Conservation (phyloP, 306 rosid species). For the Vigna nakashimae region DNA sequence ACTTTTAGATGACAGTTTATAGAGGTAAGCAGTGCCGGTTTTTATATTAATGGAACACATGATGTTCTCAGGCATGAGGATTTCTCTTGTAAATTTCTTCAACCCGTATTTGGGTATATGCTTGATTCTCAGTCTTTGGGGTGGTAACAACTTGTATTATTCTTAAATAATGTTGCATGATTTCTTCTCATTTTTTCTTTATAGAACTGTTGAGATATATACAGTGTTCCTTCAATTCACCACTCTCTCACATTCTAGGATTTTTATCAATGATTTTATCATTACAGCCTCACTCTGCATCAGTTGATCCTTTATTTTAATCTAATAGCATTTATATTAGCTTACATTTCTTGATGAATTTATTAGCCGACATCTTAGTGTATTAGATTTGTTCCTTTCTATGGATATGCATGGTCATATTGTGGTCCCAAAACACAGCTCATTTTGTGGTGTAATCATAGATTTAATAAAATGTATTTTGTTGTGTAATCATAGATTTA, state of each 20-base stretch:
- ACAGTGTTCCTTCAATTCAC: conserved; percentile 47
- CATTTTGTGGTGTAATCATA: conserved; percentile 7
- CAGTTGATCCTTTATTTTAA: conserved; percentile 26
- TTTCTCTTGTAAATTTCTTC: conserved; percentile 77
- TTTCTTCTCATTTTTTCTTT: conserved; percentile 64
- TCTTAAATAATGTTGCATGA: conserved; percentile 84
- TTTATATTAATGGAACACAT: conserved; percentile 54
- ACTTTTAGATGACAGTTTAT: conserved; percentile 61
- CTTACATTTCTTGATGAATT: too few relatives aligned
- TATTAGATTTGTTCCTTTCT: background rate
- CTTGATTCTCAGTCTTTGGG: conserved; percentile 70
- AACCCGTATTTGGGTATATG: conserved; percentile 62
- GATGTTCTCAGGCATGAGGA: conserved; percentile 57
- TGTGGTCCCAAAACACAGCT: background rate
- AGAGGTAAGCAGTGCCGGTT: conserved; percentile 63
- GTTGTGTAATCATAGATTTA: background rate
- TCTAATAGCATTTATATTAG: conserved; percentile 1
- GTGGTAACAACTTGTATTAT: conserved; percentile 73
- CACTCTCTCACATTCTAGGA: conserved; percentile 21
- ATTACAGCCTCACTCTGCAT: conserved; percentile 17
- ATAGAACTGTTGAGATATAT: conserved; percentile 52
- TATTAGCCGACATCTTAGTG: background rate
- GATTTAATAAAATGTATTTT: conserved; percentile 8
- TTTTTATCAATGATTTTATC: conserved; percentile 20
- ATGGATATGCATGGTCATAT: background rate